Percentiles rank a stretch among this genome's conserved stretches.
phyloP scores from a whole-genome alignment of 306 rosid genomes.

The Mimosa bimucronata region DNA sequence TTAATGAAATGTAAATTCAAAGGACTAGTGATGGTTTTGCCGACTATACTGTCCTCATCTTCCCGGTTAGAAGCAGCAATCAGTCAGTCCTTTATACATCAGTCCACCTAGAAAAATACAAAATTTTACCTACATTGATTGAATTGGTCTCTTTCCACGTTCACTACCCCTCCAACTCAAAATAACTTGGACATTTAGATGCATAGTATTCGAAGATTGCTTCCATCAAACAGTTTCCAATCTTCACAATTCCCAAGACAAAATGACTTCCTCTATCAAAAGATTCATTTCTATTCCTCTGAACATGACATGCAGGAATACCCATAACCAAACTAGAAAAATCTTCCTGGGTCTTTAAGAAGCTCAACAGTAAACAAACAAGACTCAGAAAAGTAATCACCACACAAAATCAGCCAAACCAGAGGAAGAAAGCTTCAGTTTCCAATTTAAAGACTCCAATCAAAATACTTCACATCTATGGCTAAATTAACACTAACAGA shows the following conservation, averaged over 20 bases:
- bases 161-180: slow-evolving; percentile 25
- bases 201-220: slow-evolving; percentile 28
- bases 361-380: slow-evolving; percentile 19
- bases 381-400: background rate
- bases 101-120: slow-evolving; percentile 45
- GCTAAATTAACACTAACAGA: slow-evolving; percentile 26
- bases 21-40: slow-evolving; percentile 14
- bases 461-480: slow-evolving; percentile 28
- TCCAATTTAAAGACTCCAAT: background rate
- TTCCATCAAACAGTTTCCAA: background rate
- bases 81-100: slow-evolving; percentile 34
- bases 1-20: slow-evolving; percentile 44
- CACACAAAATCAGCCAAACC: slow-evolving; percentile 10
- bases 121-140: slow-evolving; percentile 29
- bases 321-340: slow-evolving; percentile 27
- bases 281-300: slow-evolving; percentile 21
- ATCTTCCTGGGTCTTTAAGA: slow-evolving; percentile 19
- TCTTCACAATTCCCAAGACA: slow-evolving; percentile 23
- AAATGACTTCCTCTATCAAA: slow-evolving; percentile 1
- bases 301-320: slow-evolving; percentile 28
- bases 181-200: slow-evolving; percentile 4
- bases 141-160: slow-evolving; percentile 26
- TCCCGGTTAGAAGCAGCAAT: slow-evolving; percentile 19
- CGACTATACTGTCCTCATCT: slow-evolving; percentile 27
- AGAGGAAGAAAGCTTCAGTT: slow-evolving; percentile 35